These are phyloP conservation scores for Carex arenaria DNA, from an alignment of 202 grass and related monocot genomes.

Conservation along the genomic window DNA sequence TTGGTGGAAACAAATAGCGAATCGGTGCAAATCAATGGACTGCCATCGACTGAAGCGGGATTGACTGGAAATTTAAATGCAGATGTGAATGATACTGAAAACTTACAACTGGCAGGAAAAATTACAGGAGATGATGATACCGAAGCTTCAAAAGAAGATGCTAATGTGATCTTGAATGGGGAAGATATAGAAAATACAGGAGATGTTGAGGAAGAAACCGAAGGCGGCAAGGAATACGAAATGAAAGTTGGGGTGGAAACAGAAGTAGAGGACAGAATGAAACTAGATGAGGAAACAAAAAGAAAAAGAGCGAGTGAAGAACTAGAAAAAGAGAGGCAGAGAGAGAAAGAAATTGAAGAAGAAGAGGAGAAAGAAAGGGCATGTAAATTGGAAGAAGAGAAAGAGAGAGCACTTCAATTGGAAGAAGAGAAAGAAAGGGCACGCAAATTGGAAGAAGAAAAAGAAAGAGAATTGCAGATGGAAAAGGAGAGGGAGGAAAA, in stretches of 20 bases:
- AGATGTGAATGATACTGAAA: not conserved
- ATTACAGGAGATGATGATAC: not conserved
- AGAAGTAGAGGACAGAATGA: constrained; percentile 26
- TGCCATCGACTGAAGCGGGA: not conserved
- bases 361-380: constrained; percentile 21
- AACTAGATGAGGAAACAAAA: constrained; percentile 21
- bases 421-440: constrained; percentile 38
- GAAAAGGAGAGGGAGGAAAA: constrained; percentile 23
- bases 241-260: constrained; percentile 22
- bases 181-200: not conserved
- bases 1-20: constrained; percentile 12
- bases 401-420: constrained; percentile 35
- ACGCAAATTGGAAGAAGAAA: constrained; percentile 24
- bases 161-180: not conserved
- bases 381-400: constrained; percentile 32
- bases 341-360: constrained; percentile 19
- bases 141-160: not conserved
- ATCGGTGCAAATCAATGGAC: not conserved
- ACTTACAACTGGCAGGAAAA: not conserved
- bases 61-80: not conserved
- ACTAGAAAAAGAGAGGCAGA: constrained; percentile 14
- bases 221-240: constrained; percentile 28
- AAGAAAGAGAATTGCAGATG: constrained; percentile 33
- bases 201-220: constrained; percentile 9
- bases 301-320: constrained; percentile 9